Percentiles rank a stretch among this genome's conserved stretches.
phyloP scores from a whole-genome alignment of 495 filamentous ascomycete species.

The Hyaloscypha variabilis region DNA sequence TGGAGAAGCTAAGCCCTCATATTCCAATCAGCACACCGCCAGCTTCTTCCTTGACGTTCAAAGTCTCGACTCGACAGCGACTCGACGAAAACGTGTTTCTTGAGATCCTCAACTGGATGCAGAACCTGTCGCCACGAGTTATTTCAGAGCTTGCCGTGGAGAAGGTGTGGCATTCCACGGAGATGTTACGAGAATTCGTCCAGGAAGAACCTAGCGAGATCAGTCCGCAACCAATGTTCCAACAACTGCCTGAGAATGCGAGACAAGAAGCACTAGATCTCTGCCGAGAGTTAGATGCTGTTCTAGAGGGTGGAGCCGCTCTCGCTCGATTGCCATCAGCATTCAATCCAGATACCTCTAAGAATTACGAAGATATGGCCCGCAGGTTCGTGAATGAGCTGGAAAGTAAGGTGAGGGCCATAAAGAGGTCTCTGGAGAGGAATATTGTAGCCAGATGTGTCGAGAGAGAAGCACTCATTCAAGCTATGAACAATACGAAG shows the following conservation, averaged over 20 bases:
- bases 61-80: neutral
- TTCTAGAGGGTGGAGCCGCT: neutral
- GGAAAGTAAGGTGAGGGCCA: neutral
- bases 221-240: neutral
- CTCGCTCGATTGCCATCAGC: neutral
- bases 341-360: neutral
- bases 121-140: neutral
- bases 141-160: neutral
- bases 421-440: neutral
- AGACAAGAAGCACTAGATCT: neutral
- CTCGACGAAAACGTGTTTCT: neutral
- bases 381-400: neutral
- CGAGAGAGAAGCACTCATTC: neutral
- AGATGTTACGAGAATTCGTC: neutral
- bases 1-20: neutral
- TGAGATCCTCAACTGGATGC: neutral
- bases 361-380: neutral
- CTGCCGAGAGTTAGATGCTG: neutral
- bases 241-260: slow-evolving; percentile 1
- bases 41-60: neutral
- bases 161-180: neutral
- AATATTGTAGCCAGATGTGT: neutral
- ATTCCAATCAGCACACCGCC: neutral
- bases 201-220: neutral
- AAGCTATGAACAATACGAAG: neutral